Conservation (phyloP, 192 early-diverging fungal genomes). For the Entrophospora sp. region DNA sequence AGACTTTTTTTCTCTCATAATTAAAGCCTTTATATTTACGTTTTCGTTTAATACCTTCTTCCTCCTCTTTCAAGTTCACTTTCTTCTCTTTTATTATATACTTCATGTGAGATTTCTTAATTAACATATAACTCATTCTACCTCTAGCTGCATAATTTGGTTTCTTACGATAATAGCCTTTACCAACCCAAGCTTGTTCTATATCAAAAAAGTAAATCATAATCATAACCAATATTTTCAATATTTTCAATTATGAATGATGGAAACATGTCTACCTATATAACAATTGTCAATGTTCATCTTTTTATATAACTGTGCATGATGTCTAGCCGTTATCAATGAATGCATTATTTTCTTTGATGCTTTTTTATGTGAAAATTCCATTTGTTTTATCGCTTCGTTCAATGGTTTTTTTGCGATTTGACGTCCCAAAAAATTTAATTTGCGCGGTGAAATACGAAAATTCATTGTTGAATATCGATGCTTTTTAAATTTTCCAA, state of each 20-base stretch:
- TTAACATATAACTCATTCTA: conserved; percentile 65
- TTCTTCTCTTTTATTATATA: conserved; percentile 64
- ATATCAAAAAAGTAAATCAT: too few species aligned
- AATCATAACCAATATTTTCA: too few species aligned
- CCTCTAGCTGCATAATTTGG: conserved; percentile 72
- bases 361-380: conserved; percentile 63
- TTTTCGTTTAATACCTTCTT: conserved; percentile 27
- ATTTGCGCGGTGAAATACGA: conserved; percentile 59
- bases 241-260: too few species aligned
- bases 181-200: conserved; percentile 80
- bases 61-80: conserved; percentile 23
- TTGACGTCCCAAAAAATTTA: conserved; percentile 63
- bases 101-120: conserved; percentile 71
- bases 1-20: conserved; percentile 58
- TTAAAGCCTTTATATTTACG: conserved; percentile 44
- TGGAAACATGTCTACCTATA: too few species aligned
- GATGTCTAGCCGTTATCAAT: conserved; percentile 58
- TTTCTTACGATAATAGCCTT: conserved; percentile 68
- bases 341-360: conserved; percentile 53
- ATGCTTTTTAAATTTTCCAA: too few species aligned
- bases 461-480: conserved; percentile 56
- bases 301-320: conserved; percentile 52
- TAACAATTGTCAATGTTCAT: conserved; percentile 56
- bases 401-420: conserved; percentile 53
- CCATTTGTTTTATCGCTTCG: conserved; percentile 73